These are phyloP conservation scores for Cucurbita maxima DNA, from an alignment of 306 rosid species.

Conservation along the genomic window DNA sequence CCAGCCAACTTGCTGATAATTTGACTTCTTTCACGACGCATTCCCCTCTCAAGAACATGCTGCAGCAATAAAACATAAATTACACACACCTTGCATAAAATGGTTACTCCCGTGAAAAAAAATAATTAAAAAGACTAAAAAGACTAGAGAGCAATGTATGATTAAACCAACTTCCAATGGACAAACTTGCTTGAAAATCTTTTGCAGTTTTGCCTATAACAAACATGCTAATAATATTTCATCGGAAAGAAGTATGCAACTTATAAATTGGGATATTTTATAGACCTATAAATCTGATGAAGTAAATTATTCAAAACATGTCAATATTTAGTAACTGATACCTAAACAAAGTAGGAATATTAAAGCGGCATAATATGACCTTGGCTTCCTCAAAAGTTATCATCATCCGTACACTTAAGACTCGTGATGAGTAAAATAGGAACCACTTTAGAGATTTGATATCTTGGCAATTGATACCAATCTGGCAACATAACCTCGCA, in stretches of 20 bases:
- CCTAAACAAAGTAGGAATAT: no score
- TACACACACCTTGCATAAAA: neutral
- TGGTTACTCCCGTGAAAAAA: neutral
- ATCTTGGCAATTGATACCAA: no score
- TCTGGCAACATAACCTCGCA: no score
- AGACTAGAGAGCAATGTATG: neutral
- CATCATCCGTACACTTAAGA: no score
- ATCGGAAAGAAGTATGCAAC: neutral
- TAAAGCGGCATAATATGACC: no score
- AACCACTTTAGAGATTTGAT: no score
- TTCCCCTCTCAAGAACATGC: slow-evolving; percentile 61
- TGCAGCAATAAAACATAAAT: slow-evolving; percentile 10
- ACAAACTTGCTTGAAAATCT: neutral
- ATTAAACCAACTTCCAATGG: neutral
- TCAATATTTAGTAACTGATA: no score
- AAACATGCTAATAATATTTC: neutral
- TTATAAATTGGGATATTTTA: neutral
- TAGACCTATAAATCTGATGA: no score
- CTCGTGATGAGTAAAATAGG: no score
- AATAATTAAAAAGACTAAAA: neutral
- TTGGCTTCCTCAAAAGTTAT: no score
- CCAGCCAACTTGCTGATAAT: slow-evolving; percentile 42
- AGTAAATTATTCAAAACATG: no score
- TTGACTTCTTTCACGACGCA: slow-evolving; percentile 37
- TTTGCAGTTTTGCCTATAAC: neutral